Conservation (phyloP, 1,284 basidiomycete species). For the Cutaneotrichosporon dermatis region DNA sequence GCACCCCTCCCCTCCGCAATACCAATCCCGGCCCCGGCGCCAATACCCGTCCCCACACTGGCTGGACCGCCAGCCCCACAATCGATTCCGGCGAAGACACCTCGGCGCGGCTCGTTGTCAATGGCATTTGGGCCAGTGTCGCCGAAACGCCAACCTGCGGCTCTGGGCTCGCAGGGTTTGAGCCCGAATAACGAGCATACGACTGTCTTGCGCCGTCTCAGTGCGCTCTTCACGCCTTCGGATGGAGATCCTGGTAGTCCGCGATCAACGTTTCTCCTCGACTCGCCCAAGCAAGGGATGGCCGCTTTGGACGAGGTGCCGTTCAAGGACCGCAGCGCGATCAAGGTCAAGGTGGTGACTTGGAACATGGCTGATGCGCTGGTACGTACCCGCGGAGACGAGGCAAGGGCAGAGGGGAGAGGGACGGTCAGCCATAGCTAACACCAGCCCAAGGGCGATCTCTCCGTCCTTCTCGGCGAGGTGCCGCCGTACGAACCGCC, state of each 20-base stretch:
- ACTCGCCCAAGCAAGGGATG: neutral
- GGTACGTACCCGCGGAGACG: conserved; percentile 28
- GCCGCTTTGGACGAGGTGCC: neutral
- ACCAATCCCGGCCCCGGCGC: neutral
- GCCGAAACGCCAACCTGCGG: neutral
- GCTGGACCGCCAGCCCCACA: too few species aligned
- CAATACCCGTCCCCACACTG: neutral
- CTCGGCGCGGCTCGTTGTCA: too few species aligned
- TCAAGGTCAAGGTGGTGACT: conserved; percentile 53
- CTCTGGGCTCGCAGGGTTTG: neutral
- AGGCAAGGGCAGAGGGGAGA: neutral
- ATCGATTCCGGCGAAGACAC: too few species aligned
- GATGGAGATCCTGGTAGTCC: neutral
- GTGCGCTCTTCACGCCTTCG: neutral
- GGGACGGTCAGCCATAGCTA: neutral
- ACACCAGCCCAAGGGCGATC: conserved; percentile 50
- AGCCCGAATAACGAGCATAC: neutral
- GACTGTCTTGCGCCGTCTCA: conserved; percentile 1
- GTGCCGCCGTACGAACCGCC: conserved; percentile 47
- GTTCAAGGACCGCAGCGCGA: conserved; percentile 35
- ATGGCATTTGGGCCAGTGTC: neutral
- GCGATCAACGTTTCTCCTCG: neutral
- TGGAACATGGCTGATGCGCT: conserved; percentile 54
- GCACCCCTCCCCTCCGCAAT: neutral
- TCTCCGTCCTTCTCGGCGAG: conserved; percentile 51